phyloP scores from a whole-genome alignment of 2,329 filamentous ascomycete genomes.

The Sarocladium brachiariae region DNA sequence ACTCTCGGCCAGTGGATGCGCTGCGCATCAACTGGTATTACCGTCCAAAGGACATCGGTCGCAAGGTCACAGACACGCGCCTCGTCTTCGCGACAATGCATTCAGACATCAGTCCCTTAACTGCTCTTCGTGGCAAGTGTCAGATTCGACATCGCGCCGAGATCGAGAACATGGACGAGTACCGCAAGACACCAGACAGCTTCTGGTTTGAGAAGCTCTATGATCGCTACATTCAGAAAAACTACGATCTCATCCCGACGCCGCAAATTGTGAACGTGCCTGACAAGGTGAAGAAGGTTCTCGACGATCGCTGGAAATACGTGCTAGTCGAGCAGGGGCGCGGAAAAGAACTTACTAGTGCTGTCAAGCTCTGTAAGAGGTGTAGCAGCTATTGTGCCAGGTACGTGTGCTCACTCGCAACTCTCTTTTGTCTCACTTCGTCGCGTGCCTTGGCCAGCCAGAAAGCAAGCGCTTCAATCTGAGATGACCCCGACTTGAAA shows the following conservation, averaged over 20 bases:
- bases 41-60: constrained; percentile 88
- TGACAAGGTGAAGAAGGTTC: constrained; percentile 85
- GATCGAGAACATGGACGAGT: constrained; percentile 74
- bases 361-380: constrained; percentile 91
- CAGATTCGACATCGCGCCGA: constrained; percentile 83
- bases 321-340: constrained; percentile 90
- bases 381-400: constrained; percentile 87
- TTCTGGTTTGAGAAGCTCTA: constrained; percentile 99
- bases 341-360: constrained; percentile 91
- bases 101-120: constrained; percentile 89
- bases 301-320: constrained; percentile 95
- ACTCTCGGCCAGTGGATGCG: constrained; percentile 68
- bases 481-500: background rate
- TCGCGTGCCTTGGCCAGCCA: background rate
- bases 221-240: constrained; percentile 95
- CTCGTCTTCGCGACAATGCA: constrained; percentile 97
- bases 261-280: constrained; percentile 93
- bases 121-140: constrained; percentile 88
- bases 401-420: constrained; percentile 39
- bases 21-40: constrained; percentile 98
- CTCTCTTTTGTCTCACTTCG: constrained; percentile 9
- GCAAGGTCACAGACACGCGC: constrained; percentile 84
- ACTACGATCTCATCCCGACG: constrained; percentile 94
- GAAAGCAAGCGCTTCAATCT: background rate
- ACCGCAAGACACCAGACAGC: constrained; percentile 74